These are phyloP conservation scores for Lotmaria passim DNA, from an alignment of 208 protist genomes.

Conservation along the genomic window DNA sequence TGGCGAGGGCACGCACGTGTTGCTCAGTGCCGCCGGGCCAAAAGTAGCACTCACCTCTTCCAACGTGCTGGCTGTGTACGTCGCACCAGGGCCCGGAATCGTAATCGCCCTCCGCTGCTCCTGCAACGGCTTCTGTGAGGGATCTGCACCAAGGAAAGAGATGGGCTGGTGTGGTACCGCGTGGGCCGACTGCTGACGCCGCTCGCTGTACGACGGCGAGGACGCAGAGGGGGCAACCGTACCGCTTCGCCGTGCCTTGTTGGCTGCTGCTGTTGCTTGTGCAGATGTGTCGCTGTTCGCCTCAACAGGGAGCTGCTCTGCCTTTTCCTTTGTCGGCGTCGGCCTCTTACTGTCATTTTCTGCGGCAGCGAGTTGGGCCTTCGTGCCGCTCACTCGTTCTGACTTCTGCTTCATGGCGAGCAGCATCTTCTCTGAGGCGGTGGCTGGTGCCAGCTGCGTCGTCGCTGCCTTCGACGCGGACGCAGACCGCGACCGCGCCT, in stretches of 20 bases:
- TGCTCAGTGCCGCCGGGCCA: constrained; percentile 22
- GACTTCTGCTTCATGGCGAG: constrained; percentile 6
- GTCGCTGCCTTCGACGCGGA: neutral
- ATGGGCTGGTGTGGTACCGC: constrained; percentile 23
- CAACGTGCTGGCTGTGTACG: neutral
- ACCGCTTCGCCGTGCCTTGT: neutral
- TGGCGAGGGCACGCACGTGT: constrained; percentile 21
- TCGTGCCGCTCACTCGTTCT: constrained; percentile 4
- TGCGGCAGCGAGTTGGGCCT: neutral
- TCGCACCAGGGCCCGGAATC: neutral
- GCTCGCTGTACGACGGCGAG: constrained; percentile 20
- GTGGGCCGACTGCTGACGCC: constrained; percentile 3
- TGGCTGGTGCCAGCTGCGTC: neutral
- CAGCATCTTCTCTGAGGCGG: constrained; percentile 12
- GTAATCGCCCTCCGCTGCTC: neutral
- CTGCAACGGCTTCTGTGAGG: neutral
- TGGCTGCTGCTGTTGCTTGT: too few relatives aligned
- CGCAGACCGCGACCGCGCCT: neutral
- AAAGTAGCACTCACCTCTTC: constrained; percentile 24
- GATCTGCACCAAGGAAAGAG: constrained; percentile 24
- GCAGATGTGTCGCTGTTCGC: too few relatives aligned
- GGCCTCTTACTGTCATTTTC: neutral
- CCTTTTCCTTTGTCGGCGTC: neutral
- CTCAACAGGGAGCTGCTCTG: too few relatives aligned
- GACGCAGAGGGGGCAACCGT: neutral